Evolutionary conservation across 2,329 filamentous ascomycete genomes (phyloP).

Genomic region (Leptodontidium sp.): DNA sequence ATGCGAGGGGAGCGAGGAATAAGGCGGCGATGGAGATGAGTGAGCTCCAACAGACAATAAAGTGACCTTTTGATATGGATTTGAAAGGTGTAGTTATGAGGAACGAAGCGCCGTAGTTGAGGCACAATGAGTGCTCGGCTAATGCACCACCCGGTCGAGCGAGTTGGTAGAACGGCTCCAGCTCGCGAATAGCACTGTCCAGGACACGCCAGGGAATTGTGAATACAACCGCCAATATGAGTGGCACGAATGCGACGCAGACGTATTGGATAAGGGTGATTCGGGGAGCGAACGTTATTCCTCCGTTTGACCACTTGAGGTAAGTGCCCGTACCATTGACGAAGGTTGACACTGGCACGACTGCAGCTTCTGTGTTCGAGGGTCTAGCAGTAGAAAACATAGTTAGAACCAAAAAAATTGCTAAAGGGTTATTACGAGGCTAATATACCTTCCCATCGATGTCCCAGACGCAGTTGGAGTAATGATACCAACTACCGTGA

Average conservation of each 20-base stretch:
- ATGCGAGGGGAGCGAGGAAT: constrained; percentile 33
- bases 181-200: constrained; percentile 49
- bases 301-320: constrained; percentile 27
- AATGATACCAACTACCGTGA: not conserved
- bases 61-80: constrained; percentile 31
- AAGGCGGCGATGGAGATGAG: constrained; percentile 31
- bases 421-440: no score
- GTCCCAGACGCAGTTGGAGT: constrained; percentile 1
- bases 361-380: not conserved
- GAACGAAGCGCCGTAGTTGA: constrained; percentile 32
- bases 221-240: constrained; percentile 51
- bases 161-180: constrained; percentile 53
- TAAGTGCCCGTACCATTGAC: constrained; percentile 35
- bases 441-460: not conserved
- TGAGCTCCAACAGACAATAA: constrained; percentile 33
- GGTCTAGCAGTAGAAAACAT: not conserved
- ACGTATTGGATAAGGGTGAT: constrained; percentile 49
- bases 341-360: constrained; percentile 27
- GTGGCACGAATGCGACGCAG: constrained; percentile 53
- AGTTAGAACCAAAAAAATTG: no score
- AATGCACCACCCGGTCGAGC: constrained; percentile 48
- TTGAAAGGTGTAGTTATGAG: constrained; percentile 31
- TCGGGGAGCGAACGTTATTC: constrained; percentile 19
- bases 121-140: constrained; percentile 49
- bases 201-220: constrained; percentile 52